phyloP scores from a whole-genome alignment of 345 rosid genomes.

The Dimocarpus longan region DNA sequence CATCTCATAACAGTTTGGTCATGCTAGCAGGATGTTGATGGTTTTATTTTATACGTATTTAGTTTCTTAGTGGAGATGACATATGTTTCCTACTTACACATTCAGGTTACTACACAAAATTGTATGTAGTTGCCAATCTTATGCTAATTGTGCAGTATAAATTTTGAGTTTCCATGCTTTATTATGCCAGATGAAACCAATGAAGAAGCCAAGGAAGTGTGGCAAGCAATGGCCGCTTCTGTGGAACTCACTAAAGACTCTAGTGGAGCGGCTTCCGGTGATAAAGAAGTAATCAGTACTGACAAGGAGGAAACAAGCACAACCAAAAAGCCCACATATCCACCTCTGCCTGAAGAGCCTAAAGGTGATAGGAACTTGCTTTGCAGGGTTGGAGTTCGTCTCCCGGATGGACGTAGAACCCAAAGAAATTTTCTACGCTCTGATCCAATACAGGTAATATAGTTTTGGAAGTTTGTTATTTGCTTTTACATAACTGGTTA shows the following conservation, averaged over 20 bases:
- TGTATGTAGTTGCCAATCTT: not conserved
- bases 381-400: conserved; percentile 94
- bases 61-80: not conserved
- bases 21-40: not conserved
- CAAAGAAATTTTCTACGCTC: conserved; percentile 81
- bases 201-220: conserved; percentile 64
- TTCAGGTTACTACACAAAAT: not conserved
- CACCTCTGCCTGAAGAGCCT: conserved; percentile 92
- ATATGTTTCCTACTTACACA: not conserved
- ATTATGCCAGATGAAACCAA: conserved; percentile 43
- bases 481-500: not conserved
- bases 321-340: conserved; percentile 53
- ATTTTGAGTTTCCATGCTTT: conserved; percentile 18
- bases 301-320: conserved; percentile 41
- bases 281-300: conserved; percentile 25
- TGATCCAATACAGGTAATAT: conserved; percentile 77
- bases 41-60: not conserved
- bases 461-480: not conserved
- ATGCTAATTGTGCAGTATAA: not conserved
- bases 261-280: conserved; percentile 22
- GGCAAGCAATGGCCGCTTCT: conserved; percentile 66
- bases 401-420: conserved; percentile 88
- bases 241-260: conserved; percentile 51
- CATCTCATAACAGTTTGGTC: not conserved
- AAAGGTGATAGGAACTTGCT: conserved; percentile 68